These are phyloP conservation scores for Skeletonema menzelii DNA, from an alignment of 108 stramenopile species.

Conservation along the genomic window DNA sequence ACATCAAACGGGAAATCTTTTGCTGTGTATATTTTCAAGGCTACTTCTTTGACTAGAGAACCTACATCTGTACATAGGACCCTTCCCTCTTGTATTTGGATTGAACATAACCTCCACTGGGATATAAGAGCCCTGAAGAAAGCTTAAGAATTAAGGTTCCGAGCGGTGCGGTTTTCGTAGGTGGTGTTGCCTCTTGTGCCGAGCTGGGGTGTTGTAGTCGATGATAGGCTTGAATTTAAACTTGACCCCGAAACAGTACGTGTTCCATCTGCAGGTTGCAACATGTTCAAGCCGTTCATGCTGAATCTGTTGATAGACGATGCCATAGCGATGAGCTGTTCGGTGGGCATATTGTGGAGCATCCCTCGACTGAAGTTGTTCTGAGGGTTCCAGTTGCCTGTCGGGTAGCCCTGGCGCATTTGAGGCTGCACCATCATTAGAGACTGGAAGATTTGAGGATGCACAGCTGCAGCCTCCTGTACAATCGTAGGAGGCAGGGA, in stretches of 20 bases:
- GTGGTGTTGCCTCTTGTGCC: neutral
- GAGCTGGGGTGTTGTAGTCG: neutral
- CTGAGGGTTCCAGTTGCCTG: neutral
- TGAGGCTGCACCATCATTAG: slow-evolving; percentile 1
- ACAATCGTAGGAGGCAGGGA: neutral
- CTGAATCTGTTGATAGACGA: neutral
- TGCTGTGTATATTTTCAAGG: neutral
- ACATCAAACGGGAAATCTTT: neutral
- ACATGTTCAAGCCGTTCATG: neutral
- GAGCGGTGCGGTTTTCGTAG: too few species aligned
- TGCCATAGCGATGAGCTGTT: neutral
- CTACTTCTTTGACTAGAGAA: neutral
- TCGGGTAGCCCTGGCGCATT: neutral
- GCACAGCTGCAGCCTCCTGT: neutral
- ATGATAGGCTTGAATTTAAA: neutral
- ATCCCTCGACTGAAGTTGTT: neutral
- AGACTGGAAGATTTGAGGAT: too few species aligned
- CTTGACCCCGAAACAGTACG: neutral
- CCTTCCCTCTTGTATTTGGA: too few species aligned
- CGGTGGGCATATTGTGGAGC: neutral
- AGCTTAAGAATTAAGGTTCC: too few species aligned
- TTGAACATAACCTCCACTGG: neutral
- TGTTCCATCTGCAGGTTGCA: neutral
- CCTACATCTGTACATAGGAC: too few species aligned
- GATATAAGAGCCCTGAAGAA: too few species aligned